These are phyloP conservation scores for Ceratobasidium sp. DNA, from an alignment of 1,284 basidiomycete species.

Conservation along the genomic window DNA sequence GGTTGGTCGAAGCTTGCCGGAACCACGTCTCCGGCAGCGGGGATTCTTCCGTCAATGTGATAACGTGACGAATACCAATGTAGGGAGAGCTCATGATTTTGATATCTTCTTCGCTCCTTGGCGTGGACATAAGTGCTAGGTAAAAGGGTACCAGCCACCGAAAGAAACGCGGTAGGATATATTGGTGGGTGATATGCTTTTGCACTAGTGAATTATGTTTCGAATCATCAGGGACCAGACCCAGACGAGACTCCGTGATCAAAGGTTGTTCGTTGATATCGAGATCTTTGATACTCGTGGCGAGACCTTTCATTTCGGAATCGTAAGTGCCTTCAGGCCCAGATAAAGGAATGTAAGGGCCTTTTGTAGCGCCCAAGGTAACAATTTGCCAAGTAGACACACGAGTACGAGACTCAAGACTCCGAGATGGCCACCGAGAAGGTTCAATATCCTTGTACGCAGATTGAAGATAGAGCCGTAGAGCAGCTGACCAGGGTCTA, in stretches of 20 bases:
- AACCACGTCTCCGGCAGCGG: conserved; percentile 62
- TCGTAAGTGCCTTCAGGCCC: not conserved
- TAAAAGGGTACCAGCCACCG: conserved; percentile 67
- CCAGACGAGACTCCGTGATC: conserved; percentile 51
- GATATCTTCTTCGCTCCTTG: conserved; percentile 60
- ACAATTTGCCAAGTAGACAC: not conserved
- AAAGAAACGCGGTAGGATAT: conserved; percentile 62
- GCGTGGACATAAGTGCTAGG: conserved; percentile 67
- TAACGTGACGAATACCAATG: conserved; percentile 62
- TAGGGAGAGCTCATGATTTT: conserved; percentile 55
- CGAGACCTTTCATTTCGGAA: not conserved
- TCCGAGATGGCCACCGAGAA: conserved; percentile 1
- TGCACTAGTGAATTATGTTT: conserved; percentile 53
- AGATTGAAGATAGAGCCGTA: not conserved
- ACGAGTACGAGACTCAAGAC: conserved; percentile 7
- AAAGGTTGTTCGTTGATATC: conserved; percentile 37
- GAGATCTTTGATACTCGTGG: conserved; percentile 12
- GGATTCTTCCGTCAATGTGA: conserved; percentile 65
- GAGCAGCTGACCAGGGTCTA: conserved; percentile 7
- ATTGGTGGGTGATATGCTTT: conserved; percentile 37
- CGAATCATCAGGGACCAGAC: conserved; percentile 51
- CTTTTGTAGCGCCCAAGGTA: too few species aligned
- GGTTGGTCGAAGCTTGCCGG: conserved; percentile 49
- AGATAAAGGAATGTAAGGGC: not conserved
- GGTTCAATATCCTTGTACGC: not conserved